Percentiles rank a stretch among this genome's conserved stretches.
These are phyloP conservation scores for Entomortierella beljakovae DNA, from an alignment of 192 early-diverging fungal genomes.

Conservation along the genomic window DNA sequence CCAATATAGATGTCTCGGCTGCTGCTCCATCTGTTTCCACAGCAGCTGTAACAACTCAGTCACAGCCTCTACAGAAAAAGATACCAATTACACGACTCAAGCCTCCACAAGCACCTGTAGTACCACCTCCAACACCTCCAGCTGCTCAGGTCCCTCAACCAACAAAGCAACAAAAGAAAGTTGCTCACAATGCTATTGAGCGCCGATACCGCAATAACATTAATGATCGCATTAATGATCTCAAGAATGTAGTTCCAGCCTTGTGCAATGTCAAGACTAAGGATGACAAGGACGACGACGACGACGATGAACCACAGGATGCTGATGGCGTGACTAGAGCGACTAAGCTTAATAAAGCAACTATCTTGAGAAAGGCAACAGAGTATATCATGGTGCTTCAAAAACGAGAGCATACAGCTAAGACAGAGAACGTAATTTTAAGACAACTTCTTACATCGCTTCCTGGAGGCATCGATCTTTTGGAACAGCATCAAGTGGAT, in stretches of 20 bases:
- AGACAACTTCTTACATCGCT: slow-evolving; percentile 55
- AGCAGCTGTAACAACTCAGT: slow-evolving; percentile 7
- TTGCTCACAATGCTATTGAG: slow-evolving; percentile 96
- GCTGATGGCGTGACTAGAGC: slow-evolving; percentile 89
- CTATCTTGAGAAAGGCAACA: slow-evolving; percentile 89
- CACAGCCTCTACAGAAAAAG: slow-evolving; percentile 53
- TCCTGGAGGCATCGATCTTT: slow-evolving; percentile 59
- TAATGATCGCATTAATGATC: slow-evolving; percentile 92
- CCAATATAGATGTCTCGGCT: slow-evolving; percentile 17
- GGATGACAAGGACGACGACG: slow-evolving; percentile 69
- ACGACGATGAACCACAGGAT: slow-evolving; percentile 62
- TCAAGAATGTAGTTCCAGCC: slow-evolving; percentile 88
- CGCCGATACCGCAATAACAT: slow-evolving; percentile 96
- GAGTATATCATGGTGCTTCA: slow-evolving; percentile 86
- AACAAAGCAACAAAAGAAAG: slow-evolving; percentile 81
- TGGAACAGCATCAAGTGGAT: slow-evolving; percentile 38
- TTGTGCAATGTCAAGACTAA: slow-evolving; percentile 70
- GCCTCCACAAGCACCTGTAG: slow-evolving; percentile 36
- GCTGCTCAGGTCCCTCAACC: slow-evolving; percentile 37
- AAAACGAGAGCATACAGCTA: slow-evolving; percentile 53
- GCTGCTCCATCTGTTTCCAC: slow-evolving; percentile 5
- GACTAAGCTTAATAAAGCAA: slow-evolving; percentile 94
- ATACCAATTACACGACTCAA: slow-evolving; percentile 63
- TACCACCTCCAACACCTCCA: slow-evolving; percentile 32
- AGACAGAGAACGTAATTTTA: slow-evolving; percentile 60